Conservation (phyloP, 2,329 filamentous ascomycete species). For the Penicillium polonicum region DNA sequence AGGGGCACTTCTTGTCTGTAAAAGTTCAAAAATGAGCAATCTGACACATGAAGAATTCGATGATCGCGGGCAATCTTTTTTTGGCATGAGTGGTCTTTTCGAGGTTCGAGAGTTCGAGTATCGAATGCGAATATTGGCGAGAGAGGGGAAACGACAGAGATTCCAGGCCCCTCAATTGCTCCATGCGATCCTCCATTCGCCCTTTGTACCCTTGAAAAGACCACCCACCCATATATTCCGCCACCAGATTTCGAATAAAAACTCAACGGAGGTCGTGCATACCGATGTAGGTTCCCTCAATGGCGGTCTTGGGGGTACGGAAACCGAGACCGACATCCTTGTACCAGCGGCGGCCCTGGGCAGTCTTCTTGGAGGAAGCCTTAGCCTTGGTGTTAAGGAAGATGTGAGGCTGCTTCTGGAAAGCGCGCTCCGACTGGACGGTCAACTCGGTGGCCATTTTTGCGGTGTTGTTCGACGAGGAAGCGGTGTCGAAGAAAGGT, state of each 20-base stretch:
- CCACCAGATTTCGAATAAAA: constrained; percentile 17
- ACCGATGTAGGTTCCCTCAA: constrained; percentile 99
- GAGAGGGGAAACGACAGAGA: not conserved
- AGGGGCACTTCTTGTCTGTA: constrained; percentile 99
- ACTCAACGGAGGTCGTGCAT: constrained; percentile 53
- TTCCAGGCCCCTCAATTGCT: constrained; percentile 2
- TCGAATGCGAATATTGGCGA: not conserved
- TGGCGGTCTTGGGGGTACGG: constrained; percentile 96
- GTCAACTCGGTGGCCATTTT: constrained; percentile 97
- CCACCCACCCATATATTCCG: constrained; percentile 21
- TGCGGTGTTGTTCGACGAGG: constrained; percentile 54
- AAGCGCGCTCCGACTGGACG: constrained; percentile 99
- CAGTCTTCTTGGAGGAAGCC: constrained; percentile 73
- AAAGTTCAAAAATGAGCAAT: constrained; percentile 28
- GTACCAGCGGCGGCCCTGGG: constrained; percentile 96
- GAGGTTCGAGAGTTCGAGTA: not conserved
- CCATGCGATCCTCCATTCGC: constrained; percentile 8
- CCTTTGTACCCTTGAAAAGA: constrained; percentile 17
- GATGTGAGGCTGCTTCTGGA: constrained; percentile 99
- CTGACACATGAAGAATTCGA: not conserved
- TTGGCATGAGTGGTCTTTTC: constrained; percentile 14
- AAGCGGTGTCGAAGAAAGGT: constrained; percentile 39
- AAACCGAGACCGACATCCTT: constrained; percentile 99
- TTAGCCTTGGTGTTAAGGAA: constrained; percentile 97
- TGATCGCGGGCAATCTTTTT: constrained; percentile 9